Evolutionary conservation across 371 early-diverging fungal genomes (phyloP).

Genomic region (Umbelopsis sp.): DNA sequence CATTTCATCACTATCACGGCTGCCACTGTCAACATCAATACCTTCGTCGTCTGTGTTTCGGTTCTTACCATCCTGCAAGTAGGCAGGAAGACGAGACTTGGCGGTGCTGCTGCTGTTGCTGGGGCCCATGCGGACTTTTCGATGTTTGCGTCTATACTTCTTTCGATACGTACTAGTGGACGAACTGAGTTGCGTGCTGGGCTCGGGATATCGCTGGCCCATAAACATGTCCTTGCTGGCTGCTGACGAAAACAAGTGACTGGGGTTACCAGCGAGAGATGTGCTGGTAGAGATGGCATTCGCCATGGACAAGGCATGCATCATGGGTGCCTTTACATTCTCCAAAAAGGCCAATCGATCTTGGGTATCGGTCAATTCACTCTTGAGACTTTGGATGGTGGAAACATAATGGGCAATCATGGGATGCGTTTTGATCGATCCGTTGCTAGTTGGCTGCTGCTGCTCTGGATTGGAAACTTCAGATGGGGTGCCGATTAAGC

Average conservation of each 20-base stretch:
- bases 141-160: slow-evolving; percentile 7
- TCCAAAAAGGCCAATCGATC: slow-evolving; percentile 40
- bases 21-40: slow-evolving; percentile 4
- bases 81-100: not conserved
- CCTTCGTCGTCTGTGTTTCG: slow-evolving; percentile 37
- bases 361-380: slow-evolving; percentile 54
- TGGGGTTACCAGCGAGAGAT: slow-evolving; percentile 8
- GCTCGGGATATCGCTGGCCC: not conserved
- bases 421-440: slow-evolving; percentile 46
- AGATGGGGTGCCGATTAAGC: slow-evolving; percentile 10
- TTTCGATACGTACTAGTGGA: slow-evolving; percentile 6
- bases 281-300: slow-evolving; percentile 18
- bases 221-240: not conserved
- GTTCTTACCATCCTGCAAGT: not conserved
- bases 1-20: slow-evolving; percentile 13
- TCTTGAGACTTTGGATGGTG: slow-evolving; percentile 57
- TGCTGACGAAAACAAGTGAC: slow-evolving; percentile 1
- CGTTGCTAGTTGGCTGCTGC: slow-evolving; percentile 20
- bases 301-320: slow-evolving; percentile 37
- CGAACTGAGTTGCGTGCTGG: not conserved
- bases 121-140: slow-evolving; percentile 9
- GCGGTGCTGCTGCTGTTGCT: slow-evolving; percentile 16
- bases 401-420: slow-evolving; percentile 62
- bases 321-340: slow-evolving; percentile 34
- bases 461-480: slow-evolving; percentile 7